Base-by-base conservation (phyloP, 306 rosid genomes). In the Cajanus cajan region DNA sequence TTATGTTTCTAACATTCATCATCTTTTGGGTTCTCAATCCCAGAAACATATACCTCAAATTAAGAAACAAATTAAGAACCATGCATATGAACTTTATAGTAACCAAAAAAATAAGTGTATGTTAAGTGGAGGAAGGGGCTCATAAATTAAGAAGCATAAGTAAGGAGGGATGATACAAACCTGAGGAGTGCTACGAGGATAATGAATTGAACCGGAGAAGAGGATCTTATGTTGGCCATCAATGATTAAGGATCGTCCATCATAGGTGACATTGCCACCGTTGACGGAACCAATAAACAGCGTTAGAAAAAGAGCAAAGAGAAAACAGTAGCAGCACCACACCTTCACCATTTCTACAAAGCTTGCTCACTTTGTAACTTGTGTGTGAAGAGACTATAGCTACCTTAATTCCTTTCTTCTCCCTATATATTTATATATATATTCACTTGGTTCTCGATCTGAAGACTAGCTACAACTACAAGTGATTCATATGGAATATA, bases 151-250 rank as follows among this genome's bases (percentile, higher is more conserved):
- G 4, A 47, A 19, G 5, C 34, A 62, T 8, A 2, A 65, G 15
- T 2, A 16, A 39, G 10, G 33, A 4, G 28, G n/a, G n/a, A n/a
- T n/a, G n/a, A n/a, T 72, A 88, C 94, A 14, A 63, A 93, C 98
- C 96, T 90, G 58, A 54, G 98, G 93, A 59, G 96, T 91, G 87
- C 96, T 91, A 52, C 94, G 91, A 67, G 94, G 94, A 83, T 93
- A 93, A 62, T 93, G 97, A 70, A 93, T 90, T 39, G 94, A 89
- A 65, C 94, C 98, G 2, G 96, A 91, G 90, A 93, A 91, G 45
- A 91, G 90, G 48, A 93, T 81, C 74, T 21, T 77, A 59, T 86
- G 98, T 57, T 89, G 64, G 5, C 89, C 94, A 59, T 88, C 54
- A 70, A 93, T 76, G 61, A 93, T 66, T 74, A 93, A 83, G 11